Base-by-base conservation (phyloP, 2,329 filamentous ascomycete species). In the Emericellopsis atlantica region DNA sequence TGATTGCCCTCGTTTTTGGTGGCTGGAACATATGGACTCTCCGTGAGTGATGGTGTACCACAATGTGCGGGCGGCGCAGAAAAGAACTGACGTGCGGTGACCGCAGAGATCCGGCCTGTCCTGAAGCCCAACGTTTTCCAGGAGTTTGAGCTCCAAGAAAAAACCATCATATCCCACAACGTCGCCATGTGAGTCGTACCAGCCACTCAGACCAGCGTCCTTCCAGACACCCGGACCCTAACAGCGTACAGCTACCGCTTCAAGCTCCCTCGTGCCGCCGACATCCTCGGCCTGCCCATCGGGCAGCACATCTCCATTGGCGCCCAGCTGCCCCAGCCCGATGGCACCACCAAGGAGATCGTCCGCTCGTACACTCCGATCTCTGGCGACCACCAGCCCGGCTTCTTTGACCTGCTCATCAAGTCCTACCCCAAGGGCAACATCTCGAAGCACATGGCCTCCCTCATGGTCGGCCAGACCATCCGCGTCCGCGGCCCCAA, bases 251-350 rank as follows among this genome's bases (percentile, higher is more conserved):
- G 82, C 69, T 98, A 96, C 73, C 88, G 92, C 56, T 95, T 96
- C 69, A 74, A 75, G 49, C 84, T 98, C 33, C 89, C 89, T 43
- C 72, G 72, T 40, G 67, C 80, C 33, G 81, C 70, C 53, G 77
- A 84, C 51, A 87, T 95, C 60, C 85, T 96, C 55, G 92, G 92
- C 56, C 84, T 96, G 35, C 90, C 92, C 50, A 96, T 96, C 68
- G 92, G 92, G 58, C 92, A 98, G 70, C 92, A 98, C 72, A 95
- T 98, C 66, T 95, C 90, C 47, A 87, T 98, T 58, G 86, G 84
- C 51, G 90, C 88, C 42, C 77, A 74, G 43, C 76, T 88, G 46
- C 54, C 64, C 35, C 76, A 81, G 54, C 63, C 69, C 43, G 79
- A 85, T 53, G 87, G 86, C 57, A 72, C 74, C 53, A 70, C 70